These are phyloP conservation scores for Volutella citrinella DNA, from an alignment of 2,329 filamentous ascomycete species.

Conservation along the genomic window DNA sequence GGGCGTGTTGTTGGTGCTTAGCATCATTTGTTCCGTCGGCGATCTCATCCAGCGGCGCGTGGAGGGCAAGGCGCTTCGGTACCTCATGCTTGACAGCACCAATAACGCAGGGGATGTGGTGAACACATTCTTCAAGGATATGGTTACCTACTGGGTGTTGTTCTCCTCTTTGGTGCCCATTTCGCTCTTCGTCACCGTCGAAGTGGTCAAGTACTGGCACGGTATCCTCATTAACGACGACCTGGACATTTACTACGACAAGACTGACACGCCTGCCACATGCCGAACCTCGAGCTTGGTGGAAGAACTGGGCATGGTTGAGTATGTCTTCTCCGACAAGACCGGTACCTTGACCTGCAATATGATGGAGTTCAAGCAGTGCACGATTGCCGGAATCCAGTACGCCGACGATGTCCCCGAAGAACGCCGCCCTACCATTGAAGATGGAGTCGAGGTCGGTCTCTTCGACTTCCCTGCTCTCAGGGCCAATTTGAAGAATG, in stretches of 20 bases:
- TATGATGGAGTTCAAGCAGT: conserved; percentile 98
- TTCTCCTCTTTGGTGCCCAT: conserved; percentile 97
- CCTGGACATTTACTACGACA: conserved; percentile 95
- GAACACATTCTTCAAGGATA: conserved; percentile 84
- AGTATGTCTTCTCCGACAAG: conserved; percentile 98
- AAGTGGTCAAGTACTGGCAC: conserved; percentile 97
- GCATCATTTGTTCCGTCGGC: conserved; percentile 85
- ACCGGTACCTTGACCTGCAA: conserved; percentile 97
- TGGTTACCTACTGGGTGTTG: conserved; percentile 97
- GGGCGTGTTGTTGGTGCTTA: conserved; percentile 76
- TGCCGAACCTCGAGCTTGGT: conserved; percentile 95
- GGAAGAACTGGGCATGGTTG: conserved; percentile 95
- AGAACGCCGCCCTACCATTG: conserved; percentile 76
- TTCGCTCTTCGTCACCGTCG: conserved; percentile 94
- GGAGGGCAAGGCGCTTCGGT: conserved; percentile 60
- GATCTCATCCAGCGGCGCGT: conserved; percentile 77
- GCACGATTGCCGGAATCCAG: conserved; percentile 87
- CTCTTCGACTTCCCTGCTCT: conserved; percentile 83
- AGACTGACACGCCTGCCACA: conserved; percentile 90
- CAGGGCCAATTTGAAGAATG: conserved; percentile 61
- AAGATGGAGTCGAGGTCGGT: conserved; percentile 73
- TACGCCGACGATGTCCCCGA: conserved; percentile 92
- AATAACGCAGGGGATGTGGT: conserved; percentile 55
- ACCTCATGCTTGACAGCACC: conserved; percentile 66
- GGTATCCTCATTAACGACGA: conserved; percentile 98